Conservation (phyloP, 306 rosid genomes). For the Trichosanthes truncata region DNA sequence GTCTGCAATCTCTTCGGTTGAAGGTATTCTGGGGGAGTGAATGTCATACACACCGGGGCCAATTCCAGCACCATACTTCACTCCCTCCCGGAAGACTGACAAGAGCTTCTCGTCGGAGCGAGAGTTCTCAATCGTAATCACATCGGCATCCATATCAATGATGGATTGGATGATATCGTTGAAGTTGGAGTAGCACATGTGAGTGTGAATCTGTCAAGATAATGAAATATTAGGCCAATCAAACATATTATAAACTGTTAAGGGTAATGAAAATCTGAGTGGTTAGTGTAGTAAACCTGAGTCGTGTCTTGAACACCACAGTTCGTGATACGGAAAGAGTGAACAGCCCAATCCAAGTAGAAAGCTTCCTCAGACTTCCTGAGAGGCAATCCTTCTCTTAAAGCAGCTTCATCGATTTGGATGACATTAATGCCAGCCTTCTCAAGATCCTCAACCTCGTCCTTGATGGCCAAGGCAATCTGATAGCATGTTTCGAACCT, state of each 20-base stretch:
- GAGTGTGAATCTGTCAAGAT: constrained; percentile 61
- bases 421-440: constrained; percentile 61
- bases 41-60: constrained; percentile 88
- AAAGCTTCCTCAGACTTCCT: constrained; percentile 65
- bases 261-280: not conserved
- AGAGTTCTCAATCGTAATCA: constrained; percentile 81
- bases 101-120: constrained; percentile 77
- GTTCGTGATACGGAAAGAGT: constrained; percentile 81
- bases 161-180: constrained; percentile 77
- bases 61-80: constrained; percentile 73
- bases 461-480: constrained; percentile 84
- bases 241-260: not conserved
- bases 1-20: constrained; percentile 58
- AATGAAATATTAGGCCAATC: not conserved
- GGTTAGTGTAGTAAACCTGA: constrained; percentile 26
- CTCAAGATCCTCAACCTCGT: constrained; percentile 88
- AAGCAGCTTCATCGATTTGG: constrained; percentile 87
- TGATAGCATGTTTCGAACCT: constrained; percentile 79
- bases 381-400: constrained; percentile 73
- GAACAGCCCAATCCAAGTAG: constrained; percentile 80
- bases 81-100: constrained; percentile 76
- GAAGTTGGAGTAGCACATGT: constrained; percentile 86
- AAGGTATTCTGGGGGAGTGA: constrained; percentile 85
- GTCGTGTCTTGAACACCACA: constrained; percentile 57
- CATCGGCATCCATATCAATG: constrained; percentile 83